Conservation (phyloP, 2,329 filamentous ascomycete species). For the Pestalotiopsis fici region DNA sequence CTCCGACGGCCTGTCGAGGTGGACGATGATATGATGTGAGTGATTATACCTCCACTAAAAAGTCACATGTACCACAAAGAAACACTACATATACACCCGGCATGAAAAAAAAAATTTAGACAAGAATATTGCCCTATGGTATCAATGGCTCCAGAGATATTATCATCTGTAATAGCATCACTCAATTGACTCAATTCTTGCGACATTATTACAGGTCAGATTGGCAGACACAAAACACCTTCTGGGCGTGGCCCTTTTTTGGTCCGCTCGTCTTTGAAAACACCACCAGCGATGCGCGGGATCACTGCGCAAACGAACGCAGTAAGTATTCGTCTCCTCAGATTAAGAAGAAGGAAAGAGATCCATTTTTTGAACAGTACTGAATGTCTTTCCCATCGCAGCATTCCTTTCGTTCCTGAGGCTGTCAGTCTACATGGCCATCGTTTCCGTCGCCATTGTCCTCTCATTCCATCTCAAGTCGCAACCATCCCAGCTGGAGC, state of each 20-base stretch:
- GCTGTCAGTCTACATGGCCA: conserved; percentile 84
- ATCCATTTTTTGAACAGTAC: too few species aligned
- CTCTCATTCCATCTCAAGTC: conserved; percentile 89
- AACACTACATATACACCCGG: neutral
- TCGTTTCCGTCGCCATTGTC: conserved; percentile 88
- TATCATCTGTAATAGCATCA: neutral
- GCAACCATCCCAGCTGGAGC: conserved; percentile 69
- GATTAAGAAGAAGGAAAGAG: too few species aligned
- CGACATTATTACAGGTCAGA: conserved; percentile 10
- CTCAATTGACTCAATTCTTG: too few species aligned
- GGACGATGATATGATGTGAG: conserved; percentile 37
- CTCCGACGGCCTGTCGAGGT: conserved; percentile 46
- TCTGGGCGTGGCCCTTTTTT: conserved; percentile 63
- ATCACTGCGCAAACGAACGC: conserved; percentile 79
- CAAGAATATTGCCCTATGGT: too few species aligned
- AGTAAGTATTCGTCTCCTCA: conserved; percentile 41
- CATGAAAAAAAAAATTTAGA: too few species aligned
- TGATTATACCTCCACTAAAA: neutral
- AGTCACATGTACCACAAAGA: neutral
- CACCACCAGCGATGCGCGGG: conserved; percentile 71
- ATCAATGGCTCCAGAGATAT: too few species aligned
- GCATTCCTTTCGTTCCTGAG: conserved; percentile 89
- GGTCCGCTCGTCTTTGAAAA: conserved; percentile 75
- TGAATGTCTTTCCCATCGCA: too few species aligned
- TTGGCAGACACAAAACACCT: conserved; percentile 39